Percentiles rank a stretch among this genome's conserved stretches.
phyloP scores from a whole-genome alignment of 257 asterid genomes.

The Jacaranda copaia region DNA sequence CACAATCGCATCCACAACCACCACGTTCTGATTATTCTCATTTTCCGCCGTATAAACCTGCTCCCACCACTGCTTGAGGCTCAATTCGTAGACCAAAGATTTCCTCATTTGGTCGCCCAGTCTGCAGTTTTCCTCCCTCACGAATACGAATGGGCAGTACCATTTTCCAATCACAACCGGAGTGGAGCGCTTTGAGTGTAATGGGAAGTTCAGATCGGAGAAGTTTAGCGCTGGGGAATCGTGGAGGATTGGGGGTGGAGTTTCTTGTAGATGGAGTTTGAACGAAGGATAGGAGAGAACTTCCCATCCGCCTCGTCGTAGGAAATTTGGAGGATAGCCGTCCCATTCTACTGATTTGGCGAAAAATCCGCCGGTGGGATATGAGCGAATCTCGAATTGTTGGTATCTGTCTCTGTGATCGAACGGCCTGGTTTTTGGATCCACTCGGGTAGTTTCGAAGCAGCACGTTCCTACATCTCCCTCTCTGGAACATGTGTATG shows the following conservation, averaged over 20 bases:
- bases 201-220: conserved; percentile 42
- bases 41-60: conserved; percentile 57
- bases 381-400: conserved; percentile 65
- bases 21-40: conserved; percentile 33
- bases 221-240: conserved; percentile 50
- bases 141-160: conserved; percentile 72
- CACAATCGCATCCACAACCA: conserved; percentile 56
- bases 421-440: conserved; percentile 55
- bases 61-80: conserved; percentile 88
- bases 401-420: conserved; percentile 77
- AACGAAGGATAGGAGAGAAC: conserved; percentile 40
- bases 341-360: conserved; percentile 77
- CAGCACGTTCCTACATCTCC: conserved; percentile 63
- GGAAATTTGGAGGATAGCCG: conserved; percentile 74
- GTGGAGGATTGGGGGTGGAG: conserved; percentile 45
- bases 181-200: conserved; percentile 54
- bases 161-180: conserved; percentile 67
- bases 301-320: conserved; percentile 76
- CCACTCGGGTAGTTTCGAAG: conserved; percentile 38
- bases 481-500: conserved; percentile 64
- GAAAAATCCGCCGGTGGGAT: conserved; percentile 64
- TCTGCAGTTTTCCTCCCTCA: conserved; percentile 52
- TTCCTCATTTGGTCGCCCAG: conserved; percentile 57
- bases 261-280: conserved; percentile 50
- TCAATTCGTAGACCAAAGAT: conserved; percentile 63